Percentiles rank a stretch among this genome's conserved stretches.
These are phyloP conservation scores for Marchantia paleacea DNA, from an alignment of 225 moss, liverwort and hornwort species.

Conservation along the genomic window DNA sequence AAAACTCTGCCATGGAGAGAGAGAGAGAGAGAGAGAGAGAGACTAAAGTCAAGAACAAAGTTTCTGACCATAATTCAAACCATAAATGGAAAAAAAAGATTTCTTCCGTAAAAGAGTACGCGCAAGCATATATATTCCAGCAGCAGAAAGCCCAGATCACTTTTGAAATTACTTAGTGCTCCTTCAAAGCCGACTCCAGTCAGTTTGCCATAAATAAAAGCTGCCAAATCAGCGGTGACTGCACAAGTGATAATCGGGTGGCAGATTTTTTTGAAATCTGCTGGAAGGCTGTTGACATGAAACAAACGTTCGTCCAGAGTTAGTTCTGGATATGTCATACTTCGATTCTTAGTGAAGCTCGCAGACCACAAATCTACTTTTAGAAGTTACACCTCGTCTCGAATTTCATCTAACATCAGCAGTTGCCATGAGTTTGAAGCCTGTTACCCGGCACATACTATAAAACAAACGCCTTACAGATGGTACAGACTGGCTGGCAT, in stretches of 20 bases:
- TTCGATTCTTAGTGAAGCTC: background rate
- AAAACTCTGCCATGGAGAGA: slow-evolving; percentile 57
- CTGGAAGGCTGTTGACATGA: slow-evolving; percentile 60
- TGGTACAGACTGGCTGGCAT: background rate
- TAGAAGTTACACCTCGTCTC: background rate
- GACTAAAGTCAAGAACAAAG: background rate
- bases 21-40: background rate
- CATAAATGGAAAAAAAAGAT: background rate
- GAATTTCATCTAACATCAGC: background rate
- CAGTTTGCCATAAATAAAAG: slow-evolving; percentile 54
- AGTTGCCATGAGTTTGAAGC: background rate
- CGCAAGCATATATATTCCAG: no score
- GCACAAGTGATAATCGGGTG: slow-evolving; percentile 97
- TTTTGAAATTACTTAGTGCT: slow-evolving; percentile 59
- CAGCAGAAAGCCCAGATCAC: background rate
- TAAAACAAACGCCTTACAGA: background rate
- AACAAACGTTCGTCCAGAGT: background rate
- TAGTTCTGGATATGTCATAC: background rate
- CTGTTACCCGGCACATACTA: background rate
- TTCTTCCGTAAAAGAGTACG: no score
- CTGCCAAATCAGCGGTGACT: slow-evolving; percentile 67
- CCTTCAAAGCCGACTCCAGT: slow-evolving; percentile 74
- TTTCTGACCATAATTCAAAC: background rate
- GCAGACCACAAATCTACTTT: no score
- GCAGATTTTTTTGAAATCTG: slow-evolving; percentile 60